Conservation (phyloP, 2,329 filamentous ascomycete species). For the Pleoardoris graminearum region DNA sequence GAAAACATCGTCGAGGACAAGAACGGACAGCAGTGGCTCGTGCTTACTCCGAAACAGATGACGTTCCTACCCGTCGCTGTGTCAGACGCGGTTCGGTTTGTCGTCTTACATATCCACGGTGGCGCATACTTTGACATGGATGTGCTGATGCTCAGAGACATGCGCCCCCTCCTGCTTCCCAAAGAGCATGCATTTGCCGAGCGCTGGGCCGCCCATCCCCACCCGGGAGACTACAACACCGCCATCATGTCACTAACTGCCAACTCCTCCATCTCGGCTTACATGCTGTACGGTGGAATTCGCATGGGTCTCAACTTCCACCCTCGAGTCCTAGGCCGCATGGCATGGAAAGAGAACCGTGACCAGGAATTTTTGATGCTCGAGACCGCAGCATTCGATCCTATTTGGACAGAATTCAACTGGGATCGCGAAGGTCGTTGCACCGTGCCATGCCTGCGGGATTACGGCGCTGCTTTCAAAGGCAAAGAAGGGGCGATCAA, state of each 20-base stretch:
- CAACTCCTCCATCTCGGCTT: constrained; percentile 60
- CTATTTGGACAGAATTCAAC: constrained; percentile 62
- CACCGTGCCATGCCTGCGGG: constrained; percentile 58
- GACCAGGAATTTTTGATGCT: constrained; percentile 60
- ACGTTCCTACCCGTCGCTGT: constrained; percentile 62
- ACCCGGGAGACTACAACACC: constrained; percentile 61
- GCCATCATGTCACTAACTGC: constrained; percentile 60
- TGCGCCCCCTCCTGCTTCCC: constrained; percentile 57
- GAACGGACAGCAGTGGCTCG: constrained; percentile 57
- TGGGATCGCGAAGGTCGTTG: constrained; percentile 57
- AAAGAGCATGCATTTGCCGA: constrained; percentile 59
- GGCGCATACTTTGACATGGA: constrained; percentile 62
- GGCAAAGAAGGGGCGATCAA: constrained; percentile 51
- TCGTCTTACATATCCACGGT: constrained; percentile 58
- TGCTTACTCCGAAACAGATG: constrained; percentile 59
- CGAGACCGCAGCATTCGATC: constrained; percentile 61
- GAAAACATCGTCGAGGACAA: constrained; percentile 57
- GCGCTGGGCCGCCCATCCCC: constrained; percentile 58
- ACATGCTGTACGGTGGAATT: constrained; percentile 59
- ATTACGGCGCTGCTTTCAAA: constrained; percentile 59
- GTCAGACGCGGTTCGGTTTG: constrained; percentile 59
- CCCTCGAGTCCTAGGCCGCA: constrained; percentile 58
- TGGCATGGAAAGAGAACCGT: constrained; percentile 60
- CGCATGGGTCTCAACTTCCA: constrained; percentile 63
- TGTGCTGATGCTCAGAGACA: constrained; percentile 58